phyloP scores from a whole-genome alignment of 164 flowering plant genomes.

The Umbilicus rupestris region DNA sequence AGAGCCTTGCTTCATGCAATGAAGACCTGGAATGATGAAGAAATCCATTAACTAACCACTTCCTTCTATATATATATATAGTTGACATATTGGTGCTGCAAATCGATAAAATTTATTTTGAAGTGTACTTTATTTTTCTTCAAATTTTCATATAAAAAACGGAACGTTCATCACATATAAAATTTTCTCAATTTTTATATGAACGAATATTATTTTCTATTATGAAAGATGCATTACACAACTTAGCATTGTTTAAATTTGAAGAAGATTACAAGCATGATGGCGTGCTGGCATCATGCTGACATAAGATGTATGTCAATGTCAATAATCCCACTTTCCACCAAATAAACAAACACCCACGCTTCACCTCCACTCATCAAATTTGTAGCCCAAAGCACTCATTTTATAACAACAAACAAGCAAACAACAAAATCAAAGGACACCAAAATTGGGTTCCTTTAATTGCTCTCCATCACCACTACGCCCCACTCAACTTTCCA shows the following conservation, averaged over 20 bases:
- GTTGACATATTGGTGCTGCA: neutral
- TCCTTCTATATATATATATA: neutral
- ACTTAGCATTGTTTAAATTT: too few species aligned
- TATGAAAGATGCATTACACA: too few species aligned
- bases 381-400: neutral
- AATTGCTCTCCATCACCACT: neutral
- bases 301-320: neutral
- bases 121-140: too few species aligned
- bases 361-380: neutral
- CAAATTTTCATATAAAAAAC: too few species aligned
- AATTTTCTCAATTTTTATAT: too few species aligned
- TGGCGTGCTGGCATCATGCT: neutral
- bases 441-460: neutral
- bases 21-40: neutral
- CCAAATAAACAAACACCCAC: neutral
- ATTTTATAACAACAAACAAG: neutral
- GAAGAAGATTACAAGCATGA: neutral
- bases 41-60: neutral
- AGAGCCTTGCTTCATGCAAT: constrained; percentile 6
- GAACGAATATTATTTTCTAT: too few species aligned
- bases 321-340: neutral
- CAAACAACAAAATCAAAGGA: neutral
- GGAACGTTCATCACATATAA: too few species aligned
- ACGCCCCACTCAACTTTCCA: constrained; percentile 5
- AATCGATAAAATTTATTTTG: too few species aligned